Evolutionary conservation across 257 asterid genomes (phyloP), one percentile per base, ranked within the genome.

Genomic region (Agastache rugosa): DNA sequence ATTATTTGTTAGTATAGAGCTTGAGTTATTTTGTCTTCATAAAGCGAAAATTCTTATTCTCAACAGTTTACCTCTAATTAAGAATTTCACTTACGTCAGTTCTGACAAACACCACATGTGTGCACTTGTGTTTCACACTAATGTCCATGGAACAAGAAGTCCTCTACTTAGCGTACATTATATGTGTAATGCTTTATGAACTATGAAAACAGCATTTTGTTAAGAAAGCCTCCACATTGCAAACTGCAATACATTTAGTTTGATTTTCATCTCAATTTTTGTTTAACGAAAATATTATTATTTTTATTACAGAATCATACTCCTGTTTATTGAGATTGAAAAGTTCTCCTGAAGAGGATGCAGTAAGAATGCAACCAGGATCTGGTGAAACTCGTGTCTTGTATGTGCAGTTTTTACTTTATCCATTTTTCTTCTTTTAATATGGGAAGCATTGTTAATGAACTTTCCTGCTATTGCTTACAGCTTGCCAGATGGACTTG

Each of bases 401-500:
- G 99, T 94, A 87, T 11, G 98, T 88, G 51, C 60, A 65, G n/a
- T 25, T 73, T 66, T 80, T 78, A 15, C 16, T 48, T 77, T 14
- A 0, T 65, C 41, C 23, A 25, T 48, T 61, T 29, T 35, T n/a
- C 23, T 53, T 51, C 65, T 35, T 54, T 72, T 50, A 23, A 55
- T 72, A 35, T 72, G 31, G 39, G 37, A 5, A 67, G 35, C 68
- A 20, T 62, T 47, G 37, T 69, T 61, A 29, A 37, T 78, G 17
- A 72, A 60, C 42, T 77, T 72, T 44, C 34, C 56, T 65, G 58
- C 70, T 77, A 34, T 41, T 66, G 29, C 12, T 19, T 79, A 58
- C 83, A 94, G 99, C 83, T 84, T 94, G 84, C 97, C 98, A 7
- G 97, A 94, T 76, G 97, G 98, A 65, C 82, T 90, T 50, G 98